Base-by-base conservation (phyloP, 805 yeast genomes). In the Candida vartiovaarae region DNA sequence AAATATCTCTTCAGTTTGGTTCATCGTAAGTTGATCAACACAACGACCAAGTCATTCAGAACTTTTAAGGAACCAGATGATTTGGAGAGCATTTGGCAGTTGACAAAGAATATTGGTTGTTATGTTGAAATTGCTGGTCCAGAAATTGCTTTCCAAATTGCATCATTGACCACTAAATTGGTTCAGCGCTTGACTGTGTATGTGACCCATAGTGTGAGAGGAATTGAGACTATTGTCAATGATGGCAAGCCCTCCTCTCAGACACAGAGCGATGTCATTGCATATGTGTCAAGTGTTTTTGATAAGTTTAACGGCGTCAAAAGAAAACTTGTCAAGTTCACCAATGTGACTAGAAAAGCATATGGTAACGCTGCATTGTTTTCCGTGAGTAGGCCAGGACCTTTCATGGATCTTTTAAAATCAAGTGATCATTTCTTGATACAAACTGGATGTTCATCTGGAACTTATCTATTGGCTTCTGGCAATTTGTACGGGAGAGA, bases 1-100 rank as follows among this genome's bases (percentile, higher is more conserved):
- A 72, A 76, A 32, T 84, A 83, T 56, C 78, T 84, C 48, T 72
- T 90, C 52, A 76, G 75, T 11, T 66, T 93, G 39, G 64, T 91
- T 30, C 82, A 84, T 54, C 74, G 81, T 54, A 93, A 91, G 61
- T 71, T 90, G 40, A 66, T 88, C 39, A 95, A 88, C 53, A 78
- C 89, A 46, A 80, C 89, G 0, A 75, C 77, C 44, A 71, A 77
- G 4, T 75, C 83, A 10, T 85, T 86, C 65, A 75, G 89, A 53
- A 84, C 95, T 0, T 87, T 86, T 62, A 87, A 87, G 56, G 97
- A 87, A 55, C 90, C 96, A 1, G 99, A 91, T 52, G 89, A 84
- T 57, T 67, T 93, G 39, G 95, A 88, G 55, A 76, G 72, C 42
- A 85, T 85, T 36, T 93, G 95, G 90, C 72, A 74, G 29, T 80